A percentile compares a stretch with the other conserved stretches of the same genome.
These are phyloP conservation scores for Citrus maxima DNA, from an alignment of 345 rosid species.

Conservation along the genomic window DNA sequence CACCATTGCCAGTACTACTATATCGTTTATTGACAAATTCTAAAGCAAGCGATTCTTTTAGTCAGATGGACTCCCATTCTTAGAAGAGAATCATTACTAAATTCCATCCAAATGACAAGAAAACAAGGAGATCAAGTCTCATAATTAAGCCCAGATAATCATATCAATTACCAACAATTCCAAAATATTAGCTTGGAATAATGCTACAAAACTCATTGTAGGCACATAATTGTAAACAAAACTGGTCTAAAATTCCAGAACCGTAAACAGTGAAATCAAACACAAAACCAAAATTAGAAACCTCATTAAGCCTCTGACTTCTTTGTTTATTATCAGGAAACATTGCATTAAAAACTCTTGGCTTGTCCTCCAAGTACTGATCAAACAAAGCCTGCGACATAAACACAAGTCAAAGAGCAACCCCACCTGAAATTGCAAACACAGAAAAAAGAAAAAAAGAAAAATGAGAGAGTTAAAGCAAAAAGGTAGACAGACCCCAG, in stretches of 20 bases:
- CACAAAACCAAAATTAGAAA: conserved; percentile 1
- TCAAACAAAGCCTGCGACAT: conserved; percentile 70
- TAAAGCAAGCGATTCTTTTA: background rate
- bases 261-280: background rate
- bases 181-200: background rate
- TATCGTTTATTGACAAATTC: background rate
- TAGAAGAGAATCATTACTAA: background rate
- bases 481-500: conserved; percentile 60
- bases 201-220: background rate
- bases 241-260: background rate
- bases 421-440: background rate
- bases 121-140: background rate
- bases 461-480: background rate
- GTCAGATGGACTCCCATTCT: background rate
- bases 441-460: background rate
- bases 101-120: background rate
- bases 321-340: conserved; percentile 75
- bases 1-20: background rate
- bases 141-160: background rate
- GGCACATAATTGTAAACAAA: background rate
- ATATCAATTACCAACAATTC: background rate
- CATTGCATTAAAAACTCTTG: conserved; percentile 76
- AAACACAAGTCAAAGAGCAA: background rate
- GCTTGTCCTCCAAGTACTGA: conserved; percentile 71
- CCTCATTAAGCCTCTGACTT: conserved; percentile 68